A percentile compares a stretch with the other conserved stretches of the same genome.
These are phyloP conservation scores for Melanopsichium pennsylvanicum DNA, from an alignment of 1,284 basidiomycete genomes.

Conservation along the genomic window DNA sequence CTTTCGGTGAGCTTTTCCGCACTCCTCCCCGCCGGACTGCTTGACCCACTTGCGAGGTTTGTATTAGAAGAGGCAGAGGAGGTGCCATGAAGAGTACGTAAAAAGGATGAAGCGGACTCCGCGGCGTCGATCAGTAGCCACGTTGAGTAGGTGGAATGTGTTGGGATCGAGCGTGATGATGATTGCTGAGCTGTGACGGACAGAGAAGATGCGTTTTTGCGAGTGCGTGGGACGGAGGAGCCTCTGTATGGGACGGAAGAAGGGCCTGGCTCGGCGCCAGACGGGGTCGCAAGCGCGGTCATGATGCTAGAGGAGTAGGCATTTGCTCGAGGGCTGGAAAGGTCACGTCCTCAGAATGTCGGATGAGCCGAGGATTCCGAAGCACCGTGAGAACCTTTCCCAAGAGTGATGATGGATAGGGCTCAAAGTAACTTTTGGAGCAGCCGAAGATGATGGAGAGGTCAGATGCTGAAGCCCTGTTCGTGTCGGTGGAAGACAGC, in stretches of 20 bases:
- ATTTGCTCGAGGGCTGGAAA: no score
- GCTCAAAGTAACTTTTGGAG: no score
- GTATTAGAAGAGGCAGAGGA: background rate
- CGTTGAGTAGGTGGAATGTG: slow-evolving; percentile 8
- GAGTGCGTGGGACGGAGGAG: slow-evolving; percentile 20
- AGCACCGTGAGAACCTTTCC: no score
- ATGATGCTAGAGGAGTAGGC: slow-evolving; percentile 2
- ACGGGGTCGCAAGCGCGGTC: slow-evolving; percentile 6
- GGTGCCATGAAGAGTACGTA: slow-evolving; percentile 9
- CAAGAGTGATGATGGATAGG: no score
- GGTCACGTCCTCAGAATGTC: no score
- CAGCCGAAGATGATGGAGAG: no score
- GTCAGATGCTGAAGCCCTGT: no score
- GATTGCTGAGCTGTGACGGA: background rate
- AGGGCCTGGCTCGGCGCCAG: no score
- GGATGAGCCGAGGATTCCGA: no score
- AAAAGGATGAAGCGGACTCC: slow-evolving; percentile 19
- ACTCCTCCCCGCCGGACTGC: slow-evolving; percentile 16
- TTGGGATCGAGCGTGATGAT: background rate
- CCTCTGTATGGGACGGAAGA: slow-evolving; percentile 29
- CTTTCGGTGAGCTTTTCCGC: slow-evolving; percentile 29
- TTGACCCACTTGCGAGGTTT: slow-evolving; percentile 4
- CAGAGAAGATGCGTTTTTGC: slow-evolving; percentile 5
- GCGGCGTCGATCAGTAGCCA: slow-evolving; percentile 39
- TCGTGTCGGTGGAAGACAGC: no score